These are phyloP conservation scores for Adansonia gregorii DNA, from an alignment of 441 rosid genomes.

Conservation along the genomic window DNA sequence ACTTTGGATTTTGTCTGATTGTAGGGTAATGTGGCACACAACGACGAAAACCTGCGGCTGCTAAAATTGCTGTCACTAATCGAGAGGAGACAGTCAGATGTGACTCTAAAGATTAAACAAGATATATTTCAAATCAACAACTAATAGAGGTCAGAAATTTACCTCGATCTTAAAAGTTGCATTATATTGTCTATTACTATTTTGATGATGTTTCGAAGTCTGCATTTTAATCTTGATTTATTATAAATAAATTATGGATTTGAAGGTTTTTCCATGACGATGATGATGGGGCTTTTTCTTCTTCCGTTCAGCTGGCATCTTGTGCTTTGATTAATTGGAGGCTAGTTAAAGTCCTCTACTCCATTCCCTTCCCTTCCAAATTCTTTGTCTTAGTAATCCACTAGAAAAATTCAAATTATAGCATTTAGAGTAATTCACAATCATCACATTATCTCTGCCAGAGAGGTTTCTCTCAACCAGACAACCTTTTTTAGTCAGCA, in stretches of 20 bases:
- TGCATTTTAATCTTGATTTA: not conserved
- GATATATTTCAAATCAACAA: not conserved
- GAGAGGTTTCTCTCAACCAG: not conserved
- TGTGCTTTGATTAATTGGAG: not conserved
- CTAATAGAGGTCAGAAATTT: not conserved
- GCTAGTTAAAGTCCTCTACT: not conserved
- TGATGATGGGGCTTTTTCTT: not conserved
- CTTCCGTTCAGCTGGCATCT: not conserved
- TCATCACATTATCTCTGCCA: not conserved
- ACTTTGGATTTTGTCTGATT: not conserved
- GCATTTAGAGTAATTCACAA: not conserved
- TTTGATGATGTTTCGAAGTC: not conserved
- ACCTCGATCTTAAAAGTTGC: not conserved
- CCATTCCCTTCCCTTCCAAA: not conserved
- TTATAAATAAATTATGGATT: not conserved
- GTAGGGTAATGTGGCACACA: not conserved
- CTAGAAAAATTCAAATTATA: not conserved
- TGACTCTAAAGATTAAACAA: not conserved
- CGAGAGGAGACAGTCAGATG: not conserved
- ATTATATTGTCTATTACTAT: not conserved
- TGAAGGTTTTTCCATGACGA: not conserved
- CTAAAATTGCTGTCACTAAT: not conserved
- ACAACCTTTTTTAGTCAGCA: not conserved
- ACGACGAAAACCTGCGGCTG: not conserved
- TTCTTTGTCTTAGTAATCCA: not conserved